Evolutionary conservation across 1,139 yeast species (phyloP), one percentile per base, ranked within the genome.

Genomic region (Protomyces arabidopsidicola): DNA sequence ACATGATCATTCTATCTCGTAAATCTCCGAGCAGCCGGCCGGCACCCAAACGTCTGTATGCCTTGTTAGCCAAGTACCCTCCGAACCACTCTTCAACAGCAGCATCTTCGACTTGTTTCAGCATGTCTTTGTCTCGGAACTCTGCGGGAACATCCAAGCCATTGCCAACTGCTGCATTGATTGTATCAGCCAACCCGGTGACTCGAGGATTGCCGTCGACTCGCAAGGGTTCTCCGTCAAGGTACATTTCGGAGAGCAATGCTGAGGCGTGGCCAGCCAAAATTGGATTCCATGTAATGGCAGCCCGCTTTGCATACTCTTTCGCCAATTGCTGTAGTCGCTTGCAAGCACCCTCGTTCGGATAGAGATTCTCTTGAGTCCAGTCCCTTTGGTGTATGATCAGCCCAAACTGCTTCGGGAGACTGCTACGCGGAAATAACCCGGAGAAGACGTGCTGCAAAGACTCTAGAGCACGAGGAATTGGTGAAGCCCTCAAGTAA

Each of bases 61-160:
- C 57, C 16, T 45, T 31, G 22, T 53, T 53, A 8, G 65, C 62
- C 48, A 66, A 53, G 54, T 68, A 67, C 27, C 70, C 71, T 16
- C 68, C 70, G 14, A 68, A 69, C 71, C 71, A 69, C 51, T 69
- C 71, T 34, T 64, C 66, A 27, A 68, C 63, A 10, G 65, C 69
- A 3, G 71, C 67, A 3, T 60, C 58, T 27, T 65, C 65, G 31
- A 69, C 50, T 14, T 65, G 63, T 34, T 57, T 54, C 22, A 57
- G 45, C 34, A 68, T 64, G 20, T 60, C 56, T 3, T 62, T 50
- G 50, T 67, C 69, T 6, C 42, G 53, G 8, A 68, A 63, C 12
- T 67, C 70, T 12, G 56, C 60, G 8, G 70, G 69, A 14, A 67
- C 9, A 1, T 57, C 38, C n/a, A 69, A 62, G 12, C 60, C 65